These are phyloP conservation scores for Diutina neorugosa DNA, from an alignment of 1,139 yeast genomes.

Conservation along the genomic window DNA sequence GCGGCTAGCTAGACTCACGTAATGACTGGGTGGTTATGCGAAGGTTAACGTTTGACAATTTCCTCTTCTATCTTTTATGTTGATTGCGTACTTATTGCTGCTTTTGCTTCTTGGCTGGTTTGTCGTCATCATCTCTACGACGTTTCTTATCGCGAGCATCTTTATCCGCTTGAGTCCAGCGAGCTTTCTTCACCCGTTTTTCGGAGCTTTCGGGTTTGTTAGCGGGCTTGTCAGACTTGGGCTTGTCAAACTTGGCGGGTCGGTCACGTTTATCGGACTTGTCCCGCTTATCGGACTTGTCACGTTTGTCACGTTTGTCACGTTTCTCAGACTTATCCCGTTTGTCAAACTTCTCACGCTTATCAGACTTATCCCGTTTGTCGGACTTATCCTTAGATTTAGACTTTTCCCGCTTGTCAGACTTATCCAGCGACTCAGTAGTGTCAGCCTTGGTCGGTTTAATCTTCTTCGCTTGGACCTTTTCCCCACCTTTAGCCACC, in stretches of 20 bases:
- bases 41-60: no score
- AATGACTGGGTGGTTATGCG: background rate
- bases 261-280: background rate
- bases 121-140: constrained; percentile 34
- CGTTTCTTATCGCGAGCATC: background rate
- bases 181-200: background rate
- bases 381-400: background rate
- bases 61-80: no score
- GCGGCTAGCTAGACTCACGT: no score
- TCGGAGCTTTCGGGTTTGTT: no score
- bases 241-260: background rate
- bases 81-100: background rate
- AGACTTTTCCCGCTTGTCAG: background rate
- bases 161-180: background rate
- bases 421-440: background rate
- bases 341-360: background rate
- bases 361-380: background rate
- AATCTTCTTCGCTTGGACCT: background rate
- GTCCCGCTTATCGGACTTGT: background rate
- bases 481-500: background rate
- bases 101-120: background rate
- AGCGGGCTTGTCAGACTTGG: background rate
- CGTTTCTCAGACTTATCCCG: background rate
- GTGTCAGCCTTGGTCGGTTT: background rate
- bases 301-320: no score